Percentiles rank a stretch among this genome's conserved stretches.
Conservation (phyloP, 192 early-diverging fungal genomes). For the Lobosporangium transversale region DNA sequence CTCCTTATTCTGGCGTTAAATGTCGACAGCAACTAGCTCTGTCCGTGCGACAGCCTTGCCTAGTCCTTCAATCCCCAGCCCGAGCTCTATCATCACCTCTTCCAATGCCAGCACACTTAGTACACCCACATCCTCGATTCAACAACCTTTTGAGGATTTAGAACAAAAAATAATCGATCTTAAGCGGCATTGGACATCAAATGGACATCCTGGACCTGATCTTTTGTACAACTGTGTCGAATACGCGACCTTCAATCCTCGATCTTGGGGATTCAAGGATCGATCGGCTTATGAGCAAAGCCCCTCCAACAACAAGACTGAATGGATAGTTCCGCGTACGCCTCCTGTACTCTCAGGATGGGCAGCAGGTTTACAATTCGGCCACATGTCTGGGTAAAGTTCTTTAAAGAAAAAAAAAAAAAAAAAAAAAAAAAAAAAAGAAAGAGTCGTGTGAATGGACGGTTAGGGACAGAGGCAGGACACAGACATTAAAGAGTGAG, state of each 20-base stretch:
- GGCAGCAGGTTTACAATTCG: conserved; percentile 35
- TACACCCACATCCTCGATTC: conserved; percentile 28
- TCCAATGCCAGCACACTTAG: conserved; percentile 39
- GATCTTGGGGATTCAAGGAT: conserved; percentile 36
- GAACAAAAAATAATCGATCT: conserved; percentile 41
- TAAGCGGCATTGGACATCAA: conserved; percentile 27
- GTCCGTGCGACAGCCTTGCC: conserved; percentile 35
- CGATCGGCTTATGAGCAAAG: conserved; percentile 19
- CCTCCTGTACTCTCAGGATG: conserved; percentile 29
- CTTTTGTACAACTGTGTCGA: conserved; percentile 25
- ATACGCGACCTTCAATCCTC: conserved; percentile 44
- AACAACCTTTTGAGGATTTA: conserved; percentile 24
- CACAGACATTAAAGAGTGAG: too few species aligned
- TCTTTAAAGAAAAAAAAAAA: neutral
- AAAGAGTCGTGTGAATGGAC: neutral
- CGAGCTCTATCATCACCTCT: conserved; percentile 31
- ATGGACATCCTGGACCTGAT: conserved; percentile 27
- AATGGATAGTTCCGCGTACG: conserved; percentile 28
- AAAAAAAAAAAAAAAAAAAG: neutral
- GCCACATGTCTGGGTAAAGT: conserved; percentile 32
- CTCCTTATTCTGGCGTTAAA: too few species aligned
- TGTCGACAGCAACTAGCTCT: conserved; percentile 45
- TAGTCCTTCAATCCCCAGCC: conserved; percentile 50
- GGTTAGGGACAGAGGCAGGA: too few species aligned
- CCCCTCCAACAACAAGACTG: conserved; percentile 15